These are phyloP conservation scores for Apiosordaria backusii DNA, from an alignment of 495 filamentous ascomycete genomes.

Conservation along the genomic window DNA sequence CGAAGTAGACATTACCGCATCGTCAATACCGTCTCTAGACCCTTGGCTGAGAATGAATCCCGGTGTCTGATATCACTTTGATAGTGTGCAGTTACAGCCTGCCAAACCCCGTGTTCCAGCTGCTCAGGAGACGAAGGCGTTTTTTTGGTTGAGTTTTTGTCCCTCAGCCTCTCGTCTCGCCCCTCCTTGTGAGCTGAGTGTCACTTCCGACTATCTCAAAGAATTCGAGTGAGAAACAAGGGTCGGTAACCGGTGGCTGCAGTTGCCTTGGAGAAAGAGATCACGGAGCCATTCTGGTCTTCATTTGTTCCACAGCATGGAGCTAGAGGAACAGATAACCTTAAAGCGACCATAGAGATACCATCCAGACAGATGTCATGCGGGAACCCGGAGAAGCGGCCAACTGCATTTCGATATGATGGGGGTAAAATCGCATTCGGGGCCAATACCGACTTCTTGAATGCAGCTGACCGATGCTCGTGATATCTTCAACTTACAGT, in stretches of 20 bases:
- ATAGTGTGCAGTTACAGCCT: background rate
- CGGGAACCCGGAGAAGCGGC: constrained; percentile 9
- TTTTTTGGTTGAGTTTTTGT: background rate
- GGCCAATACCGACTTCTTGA: background rate
- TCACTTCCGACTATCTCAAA: background rate
- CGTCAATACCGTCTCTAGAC: background rate
- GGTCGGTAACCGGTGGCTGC: background rate
- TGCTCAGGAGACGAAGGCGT: background rate
- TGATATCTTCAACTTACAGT: background rate
- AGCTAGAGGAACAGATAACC: constrained; percentile 8
- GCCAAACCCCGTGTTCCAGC: background rate
- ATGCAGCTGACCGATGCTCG: background rate
- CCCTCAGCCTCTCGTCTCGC: background rate
- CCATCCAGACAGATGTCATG: constrained; percentile 10
- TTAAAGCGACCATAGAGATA: constrained; percentile 3
- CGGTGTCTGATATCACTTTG: background rate
- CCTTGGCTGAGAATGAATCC: background rate
- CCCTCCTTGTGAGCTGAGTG: background rate
- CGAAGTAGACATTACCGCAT: background rate
- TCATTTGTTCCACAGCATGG: constrained; percentile 15
- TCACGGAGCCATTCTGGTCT: background rate
- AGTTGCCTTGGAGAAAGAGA: background rate
- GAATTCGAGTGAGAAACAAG: background rate
- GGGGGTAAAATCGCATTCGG: background rate
- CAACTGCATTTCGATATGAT: constrained; percentile 8